These are phyloP conservation scores for Fraxinus sp. DNA, from an alignment of 305 asterid genomes.

Conservation along the genomic window DNA sequence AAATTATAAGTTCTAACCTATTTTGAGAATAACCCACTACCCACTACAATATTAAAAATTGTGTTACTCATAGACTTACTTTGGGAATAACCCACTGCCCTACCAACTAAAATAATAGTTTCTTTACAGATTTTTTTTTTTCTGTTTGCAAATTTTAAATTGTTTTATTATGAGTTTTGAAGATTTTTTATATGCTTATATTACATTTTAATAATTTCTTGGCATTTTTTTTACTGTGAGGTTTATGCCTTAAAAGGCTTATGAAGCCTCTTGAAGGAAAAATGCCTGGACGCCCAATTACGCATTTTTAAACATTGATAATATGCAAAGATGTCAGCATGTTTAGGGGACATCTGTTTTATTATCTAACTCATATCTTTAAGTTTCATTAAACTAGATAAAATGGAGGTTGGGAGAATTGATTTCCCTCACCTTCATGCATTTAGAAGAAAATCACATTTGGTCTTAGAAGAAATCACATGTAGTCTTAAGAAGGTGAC, in stretches of 20 bases:
- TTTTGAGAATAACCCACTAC: background rate
- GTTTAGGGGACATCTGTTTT: background rate
- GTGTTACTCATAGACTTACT: background rate
- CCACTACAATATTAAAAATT: background rate
- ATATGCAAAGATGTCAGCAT: background rate
- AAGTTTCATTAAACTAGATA: slow-evolving; percentile 10
- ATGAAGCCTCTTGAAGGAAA: background rate
- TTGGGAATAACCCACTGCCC: background rate
- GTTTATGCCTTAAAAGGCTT: background rate
- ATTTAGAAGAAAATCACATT: background rate
- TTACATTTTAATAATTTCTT: background rate
- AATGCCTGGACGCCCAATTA: background rate
- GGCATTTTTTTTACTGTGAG: background rate
- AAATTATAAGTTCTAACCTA: background rate
- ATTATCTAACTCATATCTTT: background rate
- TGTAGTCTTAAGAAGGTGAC: background rate
- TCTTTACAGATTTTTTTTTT: background rate
- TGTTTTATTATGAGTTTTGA: background rate
- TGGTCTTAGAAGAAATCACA: background rate
- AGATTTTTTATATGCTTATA: background rate
- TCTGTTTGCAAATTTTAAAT: background rate
- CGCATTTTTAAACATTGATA: background rate
- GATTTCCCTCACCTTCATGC: background rate
- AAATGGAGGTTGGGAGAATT: background rate
- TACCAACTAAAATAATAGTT: background rate